A percentile compares a stretch with the other conserved stretches of the same genome.
phyloP scores from a whole-genome alignment of 768 basidiomycete species.

The Rhizopogon rudus region DNA sequence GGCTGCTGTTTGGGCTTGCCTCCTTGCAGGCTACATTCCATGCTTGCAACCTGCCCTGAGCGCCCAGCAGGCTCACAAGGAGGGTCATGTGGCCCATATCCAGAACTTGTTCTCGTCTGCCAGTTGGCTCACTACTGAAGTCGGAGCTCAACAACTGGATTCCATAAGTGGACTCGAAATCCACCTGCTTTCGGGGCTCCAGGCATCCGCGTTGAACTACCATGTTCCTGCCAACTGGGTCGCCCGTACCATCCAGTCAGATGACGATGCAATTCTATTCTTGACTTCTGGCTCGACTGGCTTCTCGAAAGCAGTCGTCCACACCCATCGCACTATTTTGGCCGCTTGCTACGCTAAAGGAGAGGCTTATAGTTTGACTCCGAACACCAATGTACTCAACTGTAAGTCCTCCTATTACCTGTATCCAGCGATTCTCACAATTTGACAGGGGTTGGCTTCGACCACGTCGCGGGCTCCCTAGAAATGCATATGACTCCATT shows the following conservation, averaged over 20 bases:
- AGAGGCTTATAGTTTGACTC: constrained; percentile 20
- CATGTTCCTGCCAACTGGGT: neutral
- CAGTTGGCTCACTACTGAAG: constrained; percentile 4
- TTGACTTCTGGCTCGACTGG: constrained; percentile 33
- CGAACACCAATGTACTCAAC: too few relatives aligned
- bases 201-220: neutral
- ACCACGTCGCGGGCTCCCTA: too few relatives aligned
- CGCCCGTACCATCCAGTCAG: neutral
- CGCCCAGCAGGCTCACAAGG: constrained; percentile 5
- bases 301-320: constrained; percentile 28
- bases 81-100: constrained; percentile 6
- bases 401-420: too few relatives aligned
- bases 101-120: constrained; percentile 4
- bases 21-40: constrained; percentile 3
- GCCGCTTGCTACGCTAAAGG: constrained; percentile 27
- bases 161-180: constrained; percentile 3
- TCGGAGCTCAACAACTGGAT: constrained; percentile 1
- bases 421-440: too few relatives aligned
- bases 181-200: constrained; percentile 4
- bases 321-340: constrained; percentile 29
- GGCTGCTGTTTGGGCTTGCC: constrained; percentile 6
- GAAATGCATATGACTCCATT: too few relatives aligned
- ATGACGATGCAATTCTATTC: constrained; percentile 4
- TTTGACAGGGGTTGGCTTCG: too few relatives aligned
- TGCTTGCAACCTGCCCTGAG: constrained; percentile 6